Base-by-base conservation (phyloP, 2,329 filamentous ascomycete species). In the Bipolaris cookei region DNA sequence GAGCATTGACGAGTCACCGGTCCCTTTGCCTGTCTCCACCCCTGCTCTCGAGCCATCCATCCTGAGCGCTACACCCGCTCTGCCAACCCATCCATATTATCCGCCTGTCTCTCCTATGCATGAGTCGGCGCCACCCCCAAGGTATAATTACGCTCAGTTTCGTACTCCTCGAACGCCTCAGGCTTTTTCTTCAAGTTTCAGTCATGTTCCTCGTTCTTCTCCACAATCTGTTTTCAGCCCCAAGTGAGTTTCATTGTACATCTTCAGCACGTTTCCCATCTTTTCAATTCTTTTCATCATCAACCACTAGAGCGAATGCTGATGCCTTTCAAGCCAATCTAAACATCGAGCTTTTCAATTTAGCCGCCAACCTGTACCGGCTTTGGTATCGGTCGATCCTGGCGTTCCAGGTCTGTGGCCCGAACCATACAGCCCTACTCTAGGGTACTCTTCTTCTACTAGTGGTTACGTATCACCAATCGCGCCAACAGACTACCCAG, bases 101-200 rank as follows among this genome's bases (percentile, higher is more conserved):
- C 49, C 61, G 54, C 38, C 65, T 37, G 48, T 67, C 30, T 68
- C 73, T 51, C 63, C 72, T 18, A 50, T 68, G 44, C 65, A 63
- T 42, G 71, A 70, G 55, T 49, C 65, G 51, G 64, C 61, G 44
- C 38, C 64, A 56, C 61, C 66, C 50, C 61, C 69, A 76, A 76
- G 74, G 74, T 76, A 76, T 72, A 75, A 66, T 48, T 55, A 64
- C 59, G 64, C 63, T 62, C 62, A 64, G 62, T 76, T 76, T 74
- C 72, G 71, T 76, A 74, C 72, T 71, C 74, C 73, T 72, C 65
- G 69, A 59, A 72, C 74, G 66, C 69, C 72, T 64, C 64, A 67
- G 62, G 60, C 62, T 58, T 61, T 69, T 59, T 66, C 68, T 14
- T 68, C 69, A 57, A 56, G 49, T 63, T 68, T 66, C 59, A 66